Base-by-base conservation (phyloP, 139 green algal genomes). In the Mychonastes homosphaera region DNA sequence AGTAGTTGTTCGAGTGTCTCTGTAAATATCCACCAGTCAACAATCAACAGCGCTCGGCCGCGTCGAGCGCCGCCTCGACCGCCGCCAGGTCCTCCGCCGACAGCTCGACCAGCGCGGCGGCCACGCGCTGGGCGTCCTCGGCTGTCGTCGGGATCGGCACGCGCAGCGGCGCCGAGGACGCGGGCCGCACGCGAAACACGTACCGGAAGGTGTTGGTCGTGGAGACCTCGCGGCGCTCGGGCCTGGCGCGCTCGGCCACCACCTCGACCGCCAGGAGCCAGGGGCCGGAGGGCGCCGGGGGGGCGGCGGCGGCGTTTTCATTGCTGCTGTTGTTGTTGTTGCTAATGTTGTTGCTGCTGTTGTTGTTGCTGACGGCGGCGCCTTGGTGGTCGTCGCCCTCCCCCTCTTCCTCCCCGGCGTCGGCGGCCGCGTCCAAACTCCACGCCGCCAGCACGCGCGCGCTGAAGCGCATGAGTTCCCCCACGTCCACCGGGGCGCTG, bases 401-500 rank as follows among this genome's bases (percentile, higher is more conserved):
- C n/a, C n/a, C n/a, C n/a, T n/a, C n/a, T n/a, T n/a, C n/a, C n/a
- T n/a, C n/a, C n/a, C n/a, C n/a, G n/a, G 21, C 13, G 10, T 46
- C 23, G 12, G 1, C 23, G 12, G 27, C 55, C 8, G 29, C 48
- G 41, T 32, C 32, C 28, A 8, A 65, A 33, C 55, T 68, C 24
- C 35, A 56, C 21, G n/a, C n/a, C n/a, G n/a, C n/a, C n/a, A 85
- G 34, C 12, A 93, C 76, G 8, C 44, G 40, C 46, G 72, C 78
- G 10, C 57, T 72, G 46, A 94, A 75, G 6, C 67, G 53, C 36
- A 94, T 60, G 41, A 94, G 64, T 55, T 91, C 81, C 3, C 86
- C 86, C 8, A 95, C 67, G 23, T 88, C 72, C 39, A 94, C 85
- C 6, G 87, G 84, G 33, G n/a, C 21, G 10, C 67, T 69, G 58